Percentiles rank a stretch among this genome's conserved stretches.
phyloP scores from a whole-genome alignment of 768 basidiomycete species.

The Pleurotus salmoneostramineus region DNA sequence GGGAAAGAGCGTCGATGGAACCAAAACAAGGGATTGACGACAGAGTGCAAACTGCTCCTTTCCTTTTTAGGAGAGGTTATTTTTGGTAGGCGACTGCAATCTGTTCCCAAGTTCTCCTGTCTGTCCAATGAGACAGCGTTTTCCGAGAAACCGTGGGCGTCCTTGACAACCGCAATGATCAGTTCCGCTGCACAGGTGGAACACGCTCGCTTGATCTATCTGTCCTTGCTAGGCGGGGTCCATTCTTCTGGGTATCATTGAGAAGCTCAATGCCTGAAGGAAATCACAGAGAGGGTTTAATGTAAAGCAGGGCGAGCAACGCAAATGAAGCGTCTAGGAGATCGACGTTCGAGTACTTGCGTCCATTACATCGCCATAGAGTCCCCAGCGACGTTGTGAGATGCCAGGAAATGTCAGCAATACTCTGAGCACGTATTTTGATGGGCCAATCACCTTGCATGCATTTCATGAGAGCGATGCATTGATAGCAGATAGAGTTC shows the following conservation, averaged over 20 bases:
- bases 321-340: no score
- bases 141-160: not conserved
- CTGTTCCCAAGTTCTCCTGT: not conserved
- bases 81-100: not conserved
- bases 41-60: not conserved
- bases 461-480: no score
- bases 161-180: slow-evolving; percentile 5
- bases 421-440: no score
- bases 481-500: no score
- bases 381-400: no score
- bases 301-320: no score
- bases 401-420: no score
- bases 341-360: no score
- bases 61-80: not conserved
- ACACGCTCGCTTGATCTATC: not conserved
- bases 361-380: no score
- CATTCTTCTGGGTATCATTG: not conserved
- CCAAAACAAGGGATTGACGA: slow-evolving; percentile 6
- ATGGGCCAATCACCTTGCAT: no score
- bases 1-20: not conserved
- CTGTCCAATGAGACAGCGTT: slow-evolving; percentile 5
- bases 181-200: not conserved
- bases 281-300: no score
- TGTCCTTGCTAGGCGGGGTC: slow-evolving; percentile 4
- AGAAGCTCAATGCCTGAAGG: no score